Evolutionary conservation across 495 filamentous ascomycete species (phyloP).

Genomic region (Penicillium silybi): DNA sequence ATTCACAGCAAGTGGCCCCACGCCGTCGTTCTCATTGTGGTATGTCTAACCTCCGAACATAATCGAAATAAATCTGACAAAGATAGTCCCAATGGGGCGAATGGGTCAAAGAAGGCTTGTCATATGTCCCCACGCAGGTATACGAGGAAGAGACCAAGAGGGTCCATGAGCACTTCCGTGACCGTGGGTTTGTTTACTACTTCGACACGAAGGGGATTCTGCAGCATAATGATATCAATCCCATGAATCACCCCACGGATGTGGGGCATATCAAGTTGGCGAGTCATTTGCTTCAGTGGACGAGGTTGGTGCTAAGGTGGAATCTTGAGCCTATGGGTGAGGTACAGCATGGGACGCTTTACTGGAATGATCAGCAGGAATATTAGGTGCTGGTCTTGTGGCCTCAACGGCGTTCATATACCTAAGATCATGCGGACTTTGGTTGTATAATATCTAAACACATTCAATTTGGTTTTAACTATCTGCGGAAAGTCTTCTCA

Average conservation of each 20-base stretch:
- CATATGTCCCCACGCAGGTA: conserved; percentile 44
- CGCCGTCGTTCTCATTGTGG: conserved; percentile 61
- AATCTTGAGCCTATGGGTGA: conserved; percentile 58
- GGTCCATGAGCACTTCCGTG: conserved; percentile 55
- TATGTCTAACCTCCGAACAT: conserved; percentile 24
- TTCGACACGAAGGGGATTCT: conserved; percentile 65
- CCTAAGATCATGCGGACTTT: not conserved
- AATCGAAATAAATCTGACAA: not conserved
- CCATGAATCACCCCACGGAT: conserved; percentile 61
- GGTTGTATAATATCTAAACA: not conserved
- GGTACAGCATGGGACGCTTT: conserved; percentile 58
- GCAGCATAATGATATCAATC: conserved; percentile 66
- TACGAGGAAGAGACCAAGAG: conserved; percentile 52
- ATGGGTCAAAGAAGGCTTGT: conserved; percentile 51
- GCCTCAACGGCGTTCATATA: not conserved
- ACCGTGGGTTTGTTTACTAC: conserved; percentile 58
- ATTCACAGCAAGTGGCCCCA: conserved; percentile 59
- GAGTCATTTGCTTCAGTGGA: conserved; percentile 60
- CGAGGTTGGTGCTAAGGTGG: conserved; percentile 54
- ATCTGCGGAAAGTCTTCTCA: too few species aligned
- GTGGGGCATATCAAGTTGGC: conserved; percentile 66
- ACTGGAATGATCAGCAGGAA: conserved; percentile 55
- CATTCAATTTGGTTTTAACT: too few species aligned
- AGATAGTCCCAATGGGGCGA: conserved; percentile 58
- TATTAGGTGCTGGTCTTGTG: conserved; percentile 32